phyloP scores from a whole-genome alignment of 352 stramenopile genomes.

The Phytopythium montanum region DNA sequence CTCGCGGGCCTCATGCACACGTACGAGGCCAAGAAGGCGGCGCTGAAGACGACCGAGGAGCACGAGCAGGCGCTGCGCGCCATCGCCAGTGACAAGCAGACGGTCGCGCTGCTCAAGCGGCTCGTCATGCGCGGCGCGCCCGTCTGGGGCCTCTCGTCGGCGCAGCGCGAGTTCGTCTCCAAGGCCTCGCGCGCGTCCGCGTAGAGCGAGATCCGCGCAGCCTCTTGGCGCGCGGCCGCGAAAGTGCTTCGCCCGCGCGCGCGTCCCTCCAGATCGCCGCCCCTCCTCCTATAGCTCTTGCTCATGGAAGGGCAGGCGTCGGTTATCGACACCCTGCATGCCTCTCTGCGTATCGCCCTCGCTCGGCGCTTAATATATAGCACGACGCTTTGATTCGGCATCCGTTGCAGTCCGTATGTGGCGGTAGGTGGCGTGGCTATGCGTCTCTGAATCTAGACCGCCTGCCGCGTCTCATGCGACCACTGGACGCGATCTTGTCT shows the following conservation, averaged over 20 bases:
- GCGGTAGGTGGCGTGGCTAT: slow-evolving; percentile 1
- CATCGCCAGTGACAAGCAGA: slow-evolving; percentile 35
- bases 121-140: slow-evolving; percentile 69
- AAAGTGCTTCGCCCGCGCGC: slow-evolving; percentile 10
- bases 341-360: no score
- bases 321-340: no score
- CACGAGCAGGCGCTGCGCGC: slow-evolving; percentile 31
- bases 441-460: slow-evolving; percentile 3
- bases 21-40: slow-evolving; percentile 38
- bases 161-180: slow-evolving; percentile 70
- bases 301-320: no score
- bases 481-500: background rate
- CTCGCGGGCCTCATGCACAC: slow-evolving; percentile 59
- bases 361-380: no score
- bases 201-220: slow-evolving; percentile 1
- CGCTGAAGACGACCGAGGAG: slow-evolving; percentile 30
- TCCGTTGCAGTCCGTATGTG: no score
- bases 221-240: background rate
- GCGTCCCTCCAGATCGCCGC: background rate
- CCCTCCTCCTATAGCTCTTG: no score
- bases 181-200: slow-evolving; percentile 25
- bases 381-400: no score
- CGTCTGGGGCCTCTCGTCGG: slow-evolving; percentile 70
- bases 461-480: slow-evolving; percentile 6
- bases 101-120: slow-evolving; percentile 46